Percentiles rank a stretch among this genome's conserved stretches.
These are phyloP conservation scores for Stachybotrys chlorohalonatus DNA, from an alignment of 2,329 filamentous ascomycete species.

Conservation along the genomic window DNA sequence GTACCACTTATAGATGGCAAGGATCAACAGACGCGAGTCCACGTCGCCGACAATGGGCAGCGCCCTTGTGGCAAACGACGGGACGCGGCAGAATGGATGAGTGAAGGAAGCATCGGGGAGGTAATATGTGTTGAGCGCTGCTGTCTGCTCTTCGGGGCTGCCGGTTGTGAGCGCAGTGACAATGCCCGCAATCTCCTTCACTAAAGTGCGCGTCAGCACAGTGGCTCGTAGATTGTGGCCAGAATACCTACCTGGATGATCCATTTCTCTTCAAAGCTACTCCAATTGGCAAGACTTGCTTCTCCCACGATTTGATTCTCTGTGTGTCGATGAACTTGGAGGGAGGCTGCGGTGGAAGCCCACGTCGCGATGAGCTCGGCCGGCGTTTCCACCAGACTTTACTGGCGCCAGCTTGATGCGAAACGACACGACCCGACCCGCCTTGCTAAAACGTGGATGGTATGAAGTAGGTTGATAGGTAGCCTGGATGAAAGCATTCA, in stretches of 20 bases:
- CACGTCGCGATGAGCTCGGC: no score
- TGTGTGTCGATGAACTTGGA: no score
- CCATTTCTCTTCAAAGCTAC: constrained; percentile 17
- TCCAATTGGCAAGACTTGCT: neutral
- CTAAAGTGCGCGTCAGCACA: constrained; percentile 14
- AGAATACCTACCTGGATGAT: constrained; percentile 29
- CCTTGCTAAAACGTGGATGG: no score
- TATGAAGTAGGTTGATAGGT: no score
- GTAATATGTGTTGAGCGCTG: constrained; percentile 64
- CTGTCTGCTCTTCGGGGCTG: constrained; percentile 53
- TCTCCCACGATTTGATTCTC: no score
- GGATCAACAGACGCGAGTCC: constrained; percentile 58
- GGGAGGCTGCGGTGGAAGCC: no score
- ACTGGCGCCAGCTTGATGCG: neutral
- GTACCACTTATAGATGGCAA: constrained; percentile 72
- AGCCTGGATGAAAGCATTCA: no score
- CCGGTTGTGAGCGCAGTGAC: constrained; percentile 63
- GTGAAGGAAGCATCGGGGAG: constrained; percentile 61
- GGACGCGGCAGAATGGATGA: constrained; percentile 70
- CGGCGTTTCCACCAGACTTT: no score
- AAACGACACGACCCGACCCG: neutral
- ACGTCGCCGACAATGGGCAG: constrained; percentile 32
- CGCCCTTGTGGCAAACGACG: constrained; percentile 33
- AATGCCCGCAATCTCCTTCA: constrained; percentile 53
- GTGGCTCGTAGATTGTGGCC: neutral